A percentile compares a stretch with the other conserved stretches of the same genome.
phyloP scores from a whole-genome alignment of 306 rosid species.

The Hippophae rhamnoides region DNA sequence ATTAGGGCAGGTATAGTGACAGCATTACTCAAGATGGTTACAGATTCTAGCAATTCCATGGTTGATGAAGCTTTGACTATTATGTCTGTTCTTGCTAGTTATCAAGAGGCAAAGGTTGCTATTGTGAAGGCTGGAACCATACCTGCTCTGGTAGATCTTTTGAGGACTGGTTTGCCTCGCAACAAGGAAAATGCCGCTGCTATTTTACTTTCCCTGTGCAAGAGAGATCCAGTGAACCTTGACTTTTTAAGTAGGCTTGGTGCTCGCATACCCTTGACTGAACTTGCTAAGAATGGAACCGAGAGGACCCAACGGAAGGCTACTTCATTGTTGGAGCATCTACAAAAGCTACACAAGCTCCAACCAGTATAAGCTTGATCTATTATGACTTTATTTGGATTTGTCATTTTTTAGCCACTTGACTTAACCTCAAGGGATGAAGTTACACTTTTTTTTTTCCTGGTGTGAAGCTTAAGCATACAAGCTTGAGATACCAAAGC shows the following conservation, averaged over 20 bases:
- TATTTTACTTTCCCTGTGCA: slow-evolving; percentile 78
- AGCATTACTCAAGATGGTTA: slow-evolving; percentile 75
- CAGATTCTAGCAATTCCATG: slow-evolving; percentile 71
- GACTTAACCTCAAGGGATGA: slow-evolving; percentile 7
- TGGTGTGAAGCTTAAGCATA: slow-evolving; percentile 39
- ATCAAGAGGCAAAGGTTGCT: slow-evolving; percentile 78
- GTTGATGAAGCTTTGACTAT: slow-evolving; percentile 84
- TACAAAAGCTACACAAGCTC: slow-evolving; percentile 53
- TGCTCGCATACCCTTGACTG: slow-evolving; percentile 72
- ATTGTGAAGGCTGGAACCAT: slow-evolving; percentile 78
- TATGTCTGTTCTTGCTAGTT: slow-evolving; percentile 88
- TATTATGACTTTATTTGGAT: slow-evolving; percentile 19
- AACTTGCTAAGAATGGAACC: slow-evolving; percentile 66
- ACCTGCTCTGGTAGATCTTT: slow-evolving; percentile 80
- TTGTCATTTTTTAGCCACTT: slow-evolving; percentile 21
- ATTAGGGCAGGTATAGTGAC: slow-evolving; percentile 66
- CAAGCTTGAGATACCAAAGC: slow-evolving; percentile 43
- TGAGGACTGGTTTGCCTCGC: slow-evolving; percentile 77
- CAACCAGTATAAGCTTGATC: slow-evolving; percentile 20
- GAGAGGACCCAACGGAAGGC: slow-evolving; percentile 94
- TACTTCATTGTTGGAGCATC: slow-evolving; percentile 78
- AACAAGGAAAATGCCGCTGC: slow-evolving; percentile 84
- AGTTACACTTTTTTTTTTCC: slow-evolving; percentile 21
- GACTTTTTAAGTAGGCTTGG: slow-evolving; percentile 81
- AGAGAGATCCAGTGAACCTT: slow-evolving; percentile 68